These are phyloP conservation scores for Solanum ahanhuiri DNA, from an alignment of 257 asterid genomes.

Conservation along the genomic window DNA sequence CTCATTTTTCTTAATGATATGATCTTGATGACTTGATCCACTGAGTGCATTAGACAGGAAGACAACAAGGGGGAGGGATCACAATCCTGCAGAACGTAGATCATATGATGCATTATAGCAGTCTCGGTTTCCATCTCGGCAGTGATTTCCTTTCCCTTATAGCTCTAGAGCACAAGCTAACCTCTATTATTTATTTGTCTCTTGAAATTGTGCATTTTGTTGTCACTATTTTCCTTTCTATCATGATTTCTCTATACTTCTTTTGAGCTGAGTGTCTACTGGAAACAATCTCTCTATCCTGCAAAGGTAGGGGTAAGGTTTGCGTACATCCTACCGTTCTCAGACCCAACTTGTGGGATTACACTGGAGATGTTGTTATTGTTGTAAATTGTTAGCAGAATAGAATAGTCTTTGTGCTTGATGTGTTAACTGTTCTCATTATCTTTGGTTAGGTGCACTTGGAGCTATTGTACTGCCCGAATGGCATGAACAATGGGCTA, in stretches of 20 bases:
- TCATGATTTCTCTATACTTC: background rate
- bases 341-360: background rate
- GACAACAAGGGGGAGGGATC: background rate
- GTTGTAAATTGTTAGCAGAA: background rate
- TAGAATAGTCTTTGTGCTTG: background rate
- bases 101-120: background rate
- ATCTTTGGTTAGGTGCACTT: constrained; percentile 52
- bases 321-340: background rate
- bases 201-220: background rate
- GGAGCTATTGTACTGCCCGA: constrained; percentile 81
- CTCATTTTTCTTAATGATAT: background rate
- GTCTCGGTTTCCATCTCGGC: background rate
- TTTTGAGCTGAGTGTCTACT: background rate
- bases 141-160: background rate
- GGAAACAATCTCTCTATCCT: background rate
- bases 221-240: background rate
- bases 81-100: background rate
- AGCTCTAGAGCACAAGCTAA: background rate
- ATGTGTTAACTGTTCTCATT: background rate
- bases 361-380: background rate
- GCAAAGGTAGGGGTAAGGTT: background rate
- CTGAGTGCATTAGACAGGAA: background rate
- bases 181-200: background rate
- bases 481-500: constrained; percentile 27
- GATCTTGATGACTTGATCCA: background rate